phyloP scores from a whole-genome alignment of 106 monocot species.

The Dendrobium nobile region DNA sequence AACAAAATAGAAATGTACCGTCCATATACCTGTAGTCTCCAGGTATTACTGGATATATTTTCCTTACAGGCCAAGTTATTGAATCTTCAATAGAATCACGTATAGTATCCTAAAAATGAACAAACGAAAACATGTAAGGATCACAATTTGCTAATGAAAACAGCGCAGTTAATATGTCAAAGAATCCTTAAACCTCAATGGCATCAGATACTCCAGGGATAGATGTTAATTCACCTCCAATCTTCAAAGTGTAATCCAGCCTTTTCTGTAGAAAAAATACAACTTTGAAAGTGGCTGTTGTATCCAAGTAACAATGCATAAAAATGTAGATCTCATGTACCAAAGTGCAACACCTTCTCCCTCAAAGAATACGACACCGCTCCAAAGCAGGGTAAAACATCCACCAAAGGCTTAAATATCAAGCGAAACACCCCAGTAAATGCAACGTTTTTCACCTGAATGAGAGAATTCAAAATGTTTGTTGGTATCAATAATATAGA shows the following conservation, averaged over 20 bases:
- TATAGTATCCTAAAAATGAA: slow-evolving; percentile 60
- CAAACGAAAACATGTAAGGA: background rate
- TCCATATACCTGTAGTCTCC: slow-evolving; percentile 78
- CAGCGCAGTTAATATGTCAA: background rate
- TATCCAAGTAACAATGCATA: background rate
- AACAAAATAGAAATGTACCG: background rate
- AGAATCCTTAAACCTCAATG: slow-evolving; percentile 40
- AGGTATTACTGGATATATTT: slow-evolving; percentile 85
- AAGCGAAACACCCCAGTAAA: slow-evolving; percentile 91
- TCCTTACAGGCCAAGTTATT: slow-evolving; percentile 83
- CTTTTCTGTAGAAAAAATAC: slow-evolving; percentile 62
- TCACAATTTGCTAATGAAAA: background rate
- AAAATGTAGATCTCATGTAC: slow-evolving; percentile 3
- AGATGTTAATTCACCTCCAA: slow-evolving; percentile 64
- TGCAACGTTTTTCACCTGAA: slow-evolving; percentile 90
- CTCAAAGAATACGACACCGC: slow-evolving; percentile 87
- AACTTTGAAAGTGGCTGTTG: background rate
- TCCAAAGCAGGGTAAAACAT: slow-evolving; percentile 88
- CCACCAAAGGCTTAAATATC: slow-evolving; percentile 84
- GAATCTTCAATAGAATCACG: slow-evolving; percentile 83
- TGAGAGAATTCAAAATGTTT: background rate
- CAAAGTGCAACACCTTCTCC: slow-evolving; percentile 60
- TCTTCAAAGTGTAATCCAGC: slow-evolving; percentile 53
- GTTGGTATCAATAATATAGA: background rate
- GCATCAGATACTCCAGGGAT: slow-evolving; percentile 71